Evolutionary conservation across 140 eudicot species (phyloP).

Genomic region (Oenanthe javanica): DNA sequence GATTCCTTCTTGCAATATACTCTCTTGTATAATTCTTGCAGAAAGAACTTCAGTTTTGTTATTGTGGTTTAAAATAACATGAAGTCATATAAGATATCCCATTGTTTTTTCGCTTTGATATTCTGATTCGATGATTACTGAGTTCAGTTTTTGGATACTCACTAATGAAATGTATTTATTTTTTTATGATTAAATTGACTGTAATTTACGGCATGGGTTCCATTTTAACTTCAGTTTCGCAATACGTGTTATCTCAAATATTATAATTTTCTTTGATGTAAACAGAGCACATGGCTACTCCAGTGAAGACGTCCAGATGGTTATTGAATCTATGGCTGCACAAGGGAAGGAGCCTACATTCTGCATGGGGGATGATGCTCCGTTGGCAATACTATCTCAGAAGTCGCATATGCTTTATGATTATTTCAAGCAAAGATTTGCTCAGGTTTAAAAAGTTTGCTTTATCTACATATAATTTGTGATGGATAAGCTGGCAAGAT

Average conservation of each 20-base stretch:
- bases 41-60: background rate
- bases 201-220: background rate
- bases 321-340: conserved; percentile 93
- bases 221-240: conserved; percentile 1
- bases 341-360: conserved; percentile 99
- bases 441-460: conserved; percentile 54
- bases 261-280: conserved; percentile 12
- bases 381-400: conserved; percentile 78
- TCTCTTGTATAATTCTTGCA: background rate
- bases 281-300: conserved; percentile 96
- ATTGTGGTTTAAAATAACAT: background rate
- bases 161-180: background rate
- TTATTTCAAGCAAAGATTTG: conserved; percentile 99
- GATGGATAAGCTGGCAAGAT: background rate
- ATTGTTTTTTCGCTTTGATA: background rate
- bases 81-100: background rate
- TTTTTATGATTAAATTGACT: background rate
- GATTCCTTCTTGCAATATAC: background rate
- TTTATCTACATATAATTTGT: background rate
- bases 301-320: conserved; percentile 99
- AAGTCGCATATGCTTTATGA: conserved; percentile 88
- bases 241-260: background rate
- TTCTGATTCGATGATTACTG: background rate
- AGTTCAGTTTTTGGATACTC: background rate
- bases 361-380: conserved; percentile 99